phyloP scores from a whole-genome alignment of 2,329 filamentous ascomycete genomes.

The Cadophora sp. region DNA sequence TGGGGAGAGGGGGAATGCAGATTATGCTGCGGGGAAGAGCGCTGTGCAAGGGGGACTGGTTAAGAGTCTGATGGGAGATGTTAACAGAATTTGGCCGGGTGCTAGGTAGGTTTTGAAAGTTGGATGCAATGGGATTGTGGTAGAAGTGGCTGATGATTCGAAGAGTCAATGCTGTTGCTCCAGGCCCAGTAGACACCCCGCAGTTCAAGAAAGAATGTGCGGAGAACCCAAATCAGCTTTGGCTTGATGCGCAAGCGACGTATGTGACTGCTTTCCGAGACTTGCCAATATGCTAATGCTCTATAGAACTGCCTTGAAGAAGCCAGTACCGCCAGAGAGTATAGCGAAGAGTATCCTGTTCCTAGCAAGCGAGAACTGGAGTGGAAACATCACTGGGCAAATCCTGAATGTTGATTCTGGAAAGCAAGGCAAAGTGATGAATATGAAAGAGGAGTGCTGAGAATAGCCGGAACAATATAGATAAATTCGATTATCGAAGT shows the following conservation, averaged over 20 bases:
- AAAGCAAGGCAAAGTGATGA: conserved; percentile 52
- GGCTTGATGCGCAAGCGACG: conserved; percentile 52
- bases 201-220: conserved; percentile 51
- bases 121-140: background rate
- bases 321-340: conserved; percentile 47
- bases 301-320: conserved; percentile 45
- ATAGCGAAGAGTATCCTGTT: conserved; percentile 53
- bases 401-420: conserved; percentile 53
- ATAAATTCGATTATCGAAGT: background rate
- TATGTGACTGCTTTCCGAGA: conserved; percentile 23
- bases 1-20: conserved; percentile 50
- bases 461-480: background rate
- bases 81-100: conserved; percentile 45
- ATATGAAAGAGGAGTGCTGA: conserved; percentile 40
- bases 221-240: conserved; percentile 48
- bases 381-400: conserved; percentile 52
- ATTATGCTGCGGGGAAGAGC: conserved; percentile 53
- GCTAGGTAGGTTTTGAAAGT: conserved; percentile 28
- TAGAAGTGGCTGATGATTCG: conserved; percentile 32
- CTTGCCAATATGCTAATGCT: background rate
- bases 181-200: conserved; percentile 52
- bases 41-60: conserved; percentile 53
- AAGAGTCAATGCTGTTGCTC: conserved; percentile 55
- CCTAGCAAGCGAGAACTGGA: conserved; percentile 54
- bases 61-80: conserved; percentile 50